Evolutionary conservation across 208 protist species (phyloP), one percentile per base, ranked within the genome.

Genomic region (Zelonia costaricensis): DNA sequence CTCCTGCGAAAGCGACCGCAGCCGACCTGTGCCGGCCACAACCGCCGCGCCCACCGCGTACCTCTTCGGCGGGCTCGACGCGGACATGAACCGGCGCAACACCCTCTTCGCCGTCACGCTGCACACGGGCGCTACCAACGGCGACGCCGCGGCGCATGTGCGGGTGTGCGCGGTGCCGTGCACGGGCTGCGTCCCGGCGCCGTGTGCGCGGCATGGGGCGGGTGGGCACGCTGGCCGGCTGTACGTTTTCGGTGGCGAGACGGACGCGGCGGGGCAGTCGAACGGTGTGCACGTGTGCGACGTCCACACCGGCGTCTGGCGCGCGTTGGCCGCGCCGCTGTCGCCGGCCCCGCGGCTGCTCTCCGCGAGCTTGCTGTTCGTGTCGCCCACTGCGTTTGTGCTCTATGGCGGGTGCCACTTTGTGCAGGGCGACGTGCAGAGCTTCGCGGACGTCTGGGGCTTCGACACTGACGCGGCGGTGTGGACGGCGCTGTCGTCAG

Each of bases 1-100:
- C n/a, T n/a, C n/a, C n/a, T n/a, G n/a, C n/a, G n/a, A n/a, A n/a
- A n/a, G n/a, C n/a, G n/a, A n/a, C n/a, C n/a, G n/a, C 15, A 8
- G 39, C 36, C 5, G 4, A n/a, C 4, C 38, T 13, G n/a, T n/a
- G n/a, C n/a, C n/a, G n/a, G n/a, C n/a, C n/a, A 23, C 38, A 16
- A 25, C 58, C 46, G 38, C 36, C 9, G 51, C 39, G 8, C 10
- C 43, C 35, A 43, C 42, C n/a, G 84, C 84, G 16, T 76, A 82
- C 18, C 61, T 92, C n/a, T 92, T 92, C 62, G 85, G 85, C n/a
- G 85, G 85, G n/a, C 59, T 92, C 16, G 72, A 88, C 46, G 44
- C 52, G 0, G 49, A 69, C 5, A 73, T 76, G 65, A 65, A 84
- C 22, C 66, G 72, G 13, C 65, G 66, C 56, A 83, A 80, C 38